Conservation (phyloP, 2,329 filamentous ascomycete genomes). For the Phoma sp. region DNA sequence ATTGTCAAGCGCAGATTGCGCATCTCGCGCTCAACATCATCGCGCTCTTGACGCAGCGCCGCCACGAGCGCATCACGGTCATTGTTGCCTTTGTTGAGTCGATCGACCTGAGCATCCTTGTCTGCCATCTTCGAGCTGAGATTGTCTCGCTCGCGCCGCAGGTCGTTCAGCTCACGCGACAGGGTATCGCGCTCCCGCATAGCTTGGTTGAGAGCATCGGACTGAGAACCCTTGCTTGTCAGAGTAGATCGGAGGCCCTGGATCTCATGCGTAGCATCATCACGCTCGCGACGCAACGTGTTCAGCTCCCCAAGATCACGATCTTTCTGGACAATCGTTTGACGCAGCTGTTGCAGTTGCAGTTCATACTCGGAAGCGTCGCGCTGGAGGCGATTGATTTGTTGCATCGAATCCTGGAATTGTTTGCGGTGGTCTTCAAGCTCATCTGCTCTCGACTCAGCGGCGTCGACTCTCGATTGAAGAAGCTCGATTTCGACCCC, state of each 20-base stretch:
- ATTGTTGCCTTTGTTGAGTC: slow-evolving; percentile 33
- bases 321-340: slow-evolving; percentile 37
- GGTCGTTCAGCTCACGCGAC: slow-evolving; percentile 35
- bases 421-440: slow-evolving; percentile 46
- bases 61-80: slow-evolving; percentile 39
- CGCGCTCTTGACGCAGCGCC: slow-evolving; percentile 37
- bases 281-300: slow-evolving; percentile 37
- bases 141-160: slow-evolving; percentile 41
- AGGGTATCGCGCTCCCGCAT: slow-evolving; percentile 37
- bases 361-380: slow-evolving; percentile 39
- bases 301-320: slow-evolving; percentile 38
- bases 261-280: slow-evolving; percentile 43
- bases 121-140: slow-evolving; percentile 32
- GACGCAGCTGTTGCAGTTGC: slow-evolving; percentile 41
- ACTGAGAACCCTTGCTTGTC: slow-evolving; percentile 37
- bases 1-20: slow-evolving; percentile 34
- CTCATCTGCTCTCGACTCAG: slow-evolving; percentile 44
- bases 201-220: slow-evolving; percentile 39
- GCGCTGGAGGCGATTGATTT: slow-evolving; percentile 39
- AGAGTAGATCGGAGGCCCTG: slow-evolving; percentile 36
- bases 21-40: slow-evolving; percentile 30
- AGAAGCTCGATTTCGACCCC: slow-evolving; percentile 47
- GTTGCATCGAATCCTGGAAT: slow-evolving; percentile 43
- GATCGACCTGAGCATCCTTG: slow-evolving; percentile 41
- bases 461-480: slow-evolving; percentile 43